phyloP scores from a whole-genome alignment of 2,329 filamentous ascomycete genomes.

The Botrytis sinoallii region DNA sequence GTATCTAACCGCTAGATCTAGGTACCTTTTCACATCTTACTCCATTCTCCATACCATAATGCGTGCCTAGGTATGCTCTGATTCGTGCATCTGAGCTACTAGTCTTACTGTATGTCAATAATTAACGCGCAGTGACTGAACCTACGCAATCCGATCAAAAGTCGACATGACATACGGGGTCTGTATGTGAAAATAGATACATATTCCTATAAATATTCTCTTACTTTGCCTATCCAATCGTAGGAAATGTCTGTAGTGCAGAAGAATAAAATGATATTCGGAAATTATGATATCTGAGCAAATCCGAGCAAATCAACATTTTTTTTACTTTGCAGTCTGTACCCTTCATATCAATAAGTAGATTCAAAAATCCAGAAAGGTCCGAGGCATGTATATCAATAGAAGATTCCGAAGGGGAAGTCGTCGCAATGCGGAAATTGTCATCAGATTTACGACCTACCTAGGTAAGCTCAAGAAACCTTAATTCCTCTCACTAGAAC shows the following conservation, averaged over 20 bases:
- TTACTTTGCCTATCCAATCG: neutral
- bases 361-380: neutral
- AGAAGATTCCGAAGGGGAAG: neutral
- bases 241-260: neutral
- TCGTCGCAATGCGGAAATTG: neutral
- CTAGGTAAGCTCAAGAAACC: neutral
- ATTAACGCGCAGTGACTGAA: neutral
- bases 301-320: neutral
- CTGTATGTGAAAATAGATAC: neutral
- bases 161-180: neutral
- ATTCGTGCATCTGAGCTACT: conserved; percentile 1
- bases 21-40: neutral
- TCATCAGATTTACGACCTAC: neutral
- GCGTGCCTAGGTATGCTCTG: neutral
- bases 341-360: neutral
- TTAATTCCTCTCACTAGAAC: neutral
- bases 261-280: neutral
- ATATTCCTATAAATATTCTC: neutral
- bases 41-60: neutral
- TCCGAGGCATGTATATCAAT: neutral
- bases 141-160: neutral
- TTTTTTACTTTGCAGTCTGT: neutral
- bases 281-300: conserved; percentile 5
- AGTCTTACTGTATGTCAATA: neutral
- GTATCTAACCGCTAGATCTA: conserved; percentile 13